Evolutionary conservation across 352 stramenopile species (phyloP), one percentile per base, ranked within the genome.

Genomic region (Pythium brassicae): DNA sequence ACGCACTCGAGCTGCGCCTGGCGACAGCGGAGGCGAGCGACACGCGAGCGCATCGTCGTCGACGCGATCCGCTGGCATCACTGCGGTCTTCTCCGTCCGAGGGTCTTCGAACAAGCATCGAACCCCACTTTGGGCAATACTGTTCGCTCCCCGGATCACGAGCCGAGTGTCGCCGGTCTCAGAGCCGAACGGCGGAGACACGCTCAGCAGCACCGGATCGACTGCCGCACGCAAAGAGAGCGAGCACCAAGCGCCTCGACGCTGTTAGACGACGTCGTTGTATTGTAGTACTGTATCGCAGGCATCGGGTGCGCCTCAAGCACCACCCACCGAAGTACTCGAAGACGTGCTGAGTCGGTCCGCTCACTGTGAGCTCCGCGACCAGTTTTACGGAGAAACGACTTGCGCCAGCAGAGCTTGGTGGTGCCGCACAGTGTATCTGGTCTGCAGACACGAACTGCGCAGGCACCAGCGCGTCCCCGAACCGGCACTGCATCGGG

Each of bases 271-370:
- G n/a, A n/a, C n/a, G n/a, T n/a, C n/a, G n/a, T n/a, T n/a, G n/a
- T n/a, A n/a, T n/a, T n/a, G n/a, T n/a, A n/a, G n/a, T n/a, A n/a
- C n/a, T n/a, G n/a, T n/a, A n/a, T n/a, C n/a, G n/a, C n/a, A n/a
- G n/a, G n/a, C n/a, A n/a, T n/a, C n/a, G n/a, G n/a, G n/a, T n/a
- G n/a, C n/a, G n/a, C n/a, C n/a, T n/a, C n/a, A n/a, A n/a, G n/a
- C n/a, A n/a, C n/a, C n/a, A 55, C 46, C 19, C 49, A 61, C 55
- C 55, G 12, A 55, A 51, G 47, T 56, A 62, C 15, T 62, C 55
- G 47, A 62, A 62, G 25, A 19, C 49, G 20, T 51, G 39, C 35
- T 42, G 15, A 7, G 3, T 37, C 20, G 44, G 25, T 15, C 19
- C 23, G 4, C n/a, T 29, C 4, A 9, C 20, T n/a, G 19, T 3